Percentiles rank a stretch among this genome's conserved stretches.
Evolutionary conservation across 169 alveolate genomes (phyloP).

Genomic region (Perkinsus chesapeaki): DNA sequence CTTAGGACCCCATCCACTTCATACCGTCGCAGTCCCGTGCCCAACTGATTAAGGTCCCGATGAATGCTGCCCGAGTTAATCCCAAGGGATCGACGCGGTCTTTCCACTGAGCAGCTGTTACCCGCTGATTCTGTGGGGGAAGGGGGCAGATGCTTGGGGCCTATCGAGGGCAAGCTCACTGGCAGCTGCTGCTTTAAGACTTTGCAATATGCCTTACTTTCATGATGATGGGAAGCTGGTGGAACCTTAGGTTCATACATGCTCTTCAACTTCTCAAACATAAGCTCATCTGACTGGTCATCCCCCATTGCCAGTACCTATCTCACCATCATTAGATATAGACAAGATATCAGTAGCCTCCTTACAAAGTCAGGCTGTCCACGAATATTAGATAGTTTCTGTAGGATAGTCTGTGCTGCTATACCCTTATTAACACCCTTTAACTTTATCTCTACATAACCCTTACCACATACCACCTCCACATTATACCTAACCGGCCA

Average conservation of each 20-base stretch:
- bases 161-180: neutral
- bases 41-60: neutral
- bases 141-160: neutral
- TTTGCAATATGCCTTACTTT: neutral
- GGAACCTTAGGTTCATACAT: neutral
- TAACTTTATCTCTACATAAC: slow-evolving; percentile 45
- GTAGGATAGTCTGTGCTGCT: slow-evolving; percentile 28
- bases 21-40: neutral
- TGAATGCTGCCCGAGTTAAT: neutral
- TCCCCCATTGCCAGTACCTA: neutral
- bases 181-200: neutral
- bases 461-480: slow-evolving; percentile 47
- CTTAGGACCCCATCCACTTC: neutral
- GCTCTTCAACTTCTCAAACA: neutral
- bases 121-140: neutral
- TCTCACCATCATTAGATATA: too few relatives aligned
- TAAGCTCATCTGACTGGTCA: neutral
- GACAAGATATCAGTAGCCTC: neutral
- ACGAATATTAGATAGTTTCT: slow-evolving; percentile 17
- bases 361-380: neutral
- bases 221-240: neutral
- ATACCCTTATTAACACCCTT: slow-evolving; percentile 40
- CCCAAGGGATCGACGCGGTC: neutral
- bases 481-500: slow-evolving; percentile 40
- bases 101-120: neutral